Conservation (phyloP, 164 flowering plant genomes). For the Stephania yunnanensis region DNA sequence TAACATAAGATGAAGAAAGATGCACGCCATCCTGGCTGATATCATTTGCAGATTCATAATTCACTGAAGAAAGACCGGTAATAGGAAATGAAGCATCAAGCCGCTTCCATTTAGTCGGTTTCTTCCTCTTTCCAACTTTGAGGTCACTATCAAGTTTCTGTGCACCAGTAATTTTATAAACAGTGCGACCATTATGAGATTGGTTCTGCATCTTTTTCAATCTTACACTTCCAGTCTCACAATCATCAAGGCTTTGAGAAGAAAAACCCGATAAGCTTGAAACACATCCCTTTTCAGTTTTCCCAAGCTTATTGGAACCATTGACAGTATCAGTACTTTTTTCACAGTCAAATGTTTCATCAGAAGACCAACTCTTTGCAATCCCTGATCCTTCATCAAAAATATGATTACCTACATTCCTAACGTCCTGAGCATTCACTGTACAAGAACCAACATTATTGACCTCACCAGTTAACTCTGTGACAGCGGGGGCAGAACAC, state of each 20-base stretch:
- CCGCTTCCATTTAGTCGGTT: slow-evolving; percentile 31
- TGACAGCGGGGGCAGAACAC: slow-evolving; percentile 53
- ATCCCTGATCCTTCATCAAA: slow-evolving; percentile 57
- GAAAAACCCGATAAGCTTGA: slow-evolving; percentile 17
- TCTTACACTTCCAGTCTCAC: slow-evolving; percentile 26
- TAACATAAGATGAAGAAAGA: slow-evolving; percentile 16
- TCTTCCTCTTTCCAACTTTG: slow-evolving; percentile 30
- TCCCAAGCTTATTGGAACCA: slow-evolving; percentile 16
- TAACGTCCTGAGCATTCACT: slow-evolving; percentile 25
- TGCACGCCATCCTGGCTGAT: slow-evolving; percentile 9
- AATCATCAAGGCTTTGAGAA: slow-evolving; percentile 33
- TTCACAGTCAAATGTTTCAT: slow-evolving; percentile 36
- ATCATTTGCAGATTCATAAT: slow-evolving; percentile 11
- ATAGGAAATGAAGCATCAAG: slow-evolving; percentile 23
- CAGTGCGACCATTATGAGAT: slow-evolving; percentile 8
- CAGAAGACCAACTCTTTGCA: slow-evolving; percentile 48
- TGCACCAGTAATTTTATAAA: slow-evolving; percentile 14
- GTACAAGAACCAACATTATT: slow-evolving; percentile 35
- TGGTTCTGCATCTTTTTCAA: slow-evolving; percentile 28
- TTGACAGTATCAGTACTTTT: slow-evolving; percentile 29
- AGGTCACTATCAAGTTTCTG: slow-evolving; percentile 14
- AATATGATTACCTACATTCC: slow-evolving; percentile 16
- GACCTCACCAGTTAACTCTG: slow-evolving; percentile 39
- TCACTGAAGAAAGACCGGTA: slow-evolving; percentile 20
- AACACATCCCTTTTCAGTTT: slow-evolving; percentile 15